Evolutionary conservation across 2,329 filamentous ascomycete species (phyloP), one percentile per base, ranked within the genome.

Genomic region (Fusarium foetens): DNA sequence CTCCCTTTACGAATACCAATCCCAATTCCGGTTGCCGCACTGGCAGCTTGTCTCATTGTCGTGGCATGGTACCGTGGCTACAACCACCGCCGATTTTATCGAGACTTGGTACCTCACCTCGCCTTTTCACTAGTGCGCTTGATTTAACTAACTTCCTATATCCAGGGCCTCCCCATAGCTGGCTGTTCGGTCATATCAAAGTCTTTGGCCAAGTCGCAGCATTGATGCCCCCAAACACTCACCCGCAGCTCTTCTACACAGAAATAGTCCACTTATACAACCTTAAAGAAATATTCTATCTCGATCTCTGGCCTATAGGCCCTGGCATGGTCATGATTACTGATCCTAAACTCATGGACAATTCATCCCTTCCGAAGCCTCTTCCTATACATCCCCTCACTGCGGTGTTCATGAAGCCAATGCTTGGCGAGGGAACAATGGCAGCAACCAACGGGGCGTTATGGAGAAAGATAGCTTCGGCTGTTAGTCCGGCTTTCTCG

Each of bases 91-190:
- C 61, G 51, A 3, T 72, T 72, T 43, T 73, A 67, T 16, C 38
- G 60, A 3, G 35, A 67, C 7, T 19, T 72, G 49, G 69, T 72
- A 62, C 48, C 6, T 35, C 12, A 38, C 1, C 16, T 25, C 9
- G 1, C 12, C 9, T 7, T 4, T 25, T 10, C 25, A 27, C 8
- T 16, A 2, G 8, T 0, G 2, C 10, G n/a, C 4, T 8, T 16
- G 10, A 13, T 21, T 5, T 12, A 42, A 52, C 59, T 57, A 21
- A 65, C 43, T 12, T 0, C 4, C 4, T 1, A 27, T 14, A 70
- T 61, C 61, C 70, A 1, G 58, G 69, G 0, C 69, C 70, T 19
- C 70, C 61, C 6, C 65, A 72, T n/a, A 66, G 69, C 16, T 72
- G 64, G 65, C n/a, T 72, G 6, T 45, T 60, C 0, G 69, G 69